Percentiles rank a stretch among this genome's conserved stretches.
Conservation (phyloP, 257 asterid genomes). For the Solanum corneliomulleri region DNA sequence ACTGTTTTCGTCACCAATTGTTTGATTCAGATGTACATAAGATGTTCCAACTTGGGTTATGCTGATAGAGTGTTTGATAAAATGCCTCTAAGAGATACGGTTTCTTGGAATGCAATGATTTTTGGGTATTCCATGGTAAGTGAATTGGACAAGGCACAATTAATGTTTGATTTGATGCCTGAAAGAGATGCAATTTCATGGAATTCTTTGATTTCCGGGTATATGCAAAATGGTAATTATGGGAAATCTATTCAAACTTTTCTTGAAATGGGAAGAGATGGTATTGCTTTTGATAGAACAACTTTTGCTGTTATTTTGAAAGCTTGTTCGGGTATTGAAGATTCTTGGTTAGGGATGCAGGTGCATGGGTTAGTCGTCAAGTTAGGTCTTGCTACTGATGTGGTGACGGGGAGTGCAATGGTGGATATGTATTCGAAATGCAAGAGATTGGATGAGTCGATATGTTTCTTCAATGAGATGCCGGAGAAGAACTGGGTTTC, state of each 20-base stretch:
- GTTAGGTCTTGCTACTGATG: constrained; percentile 49
- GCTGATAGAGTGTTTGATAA: constrained; percentile 59
- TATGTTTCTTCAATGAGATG: constrained; percentile 40
- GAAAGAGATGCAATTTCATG: constrained; percentile 71
- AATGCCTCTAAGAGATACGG: constrained; percentile 52
- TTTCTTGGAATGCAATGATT: constrained; percentile 76
- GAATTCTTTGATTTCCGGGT: constrained; percentile 82
- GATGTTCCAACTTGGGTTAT: constrained; percentile 29
- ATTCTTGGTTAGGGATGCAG: constrained; percentile 38
- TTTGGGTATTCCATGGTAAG: constrained; percentile 38
- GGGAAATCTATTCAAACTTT: constrained; percentile 35
- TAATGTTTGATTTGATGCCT: constrained; percentile 46
- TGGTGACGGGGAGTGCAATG: constrained; percentile 68
- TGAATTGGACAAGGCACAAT: constrained; percentile 28
- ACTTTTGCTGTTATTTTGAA: constrained; percentile 59
- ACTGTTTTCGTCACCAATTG: constrained; percentile 66
- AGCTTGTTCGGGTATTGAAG: constrained; percentile 47
- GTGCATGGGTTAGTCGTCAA: constrained; percentile 49
- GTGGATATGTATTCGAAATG: constrained; percentile 88
- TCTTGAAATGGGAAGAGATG: constrained; percentile 45
- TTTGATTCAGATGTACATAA: constrained; percentile 52
- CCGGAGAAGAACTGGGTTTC: constrained; percentile 65
- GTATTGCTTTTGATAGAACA: constrained; percentile 45
- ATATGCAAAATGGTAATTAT: constrained; percentile 46
- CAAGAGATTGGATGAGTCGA: constrained; percentile 48